Percentiles rank a stretch among this genome's conserved stretches.
phyloP scores from a whole-genome alignment of 345 rosid species.

The Eucalyptus cloeziana region DNA sequence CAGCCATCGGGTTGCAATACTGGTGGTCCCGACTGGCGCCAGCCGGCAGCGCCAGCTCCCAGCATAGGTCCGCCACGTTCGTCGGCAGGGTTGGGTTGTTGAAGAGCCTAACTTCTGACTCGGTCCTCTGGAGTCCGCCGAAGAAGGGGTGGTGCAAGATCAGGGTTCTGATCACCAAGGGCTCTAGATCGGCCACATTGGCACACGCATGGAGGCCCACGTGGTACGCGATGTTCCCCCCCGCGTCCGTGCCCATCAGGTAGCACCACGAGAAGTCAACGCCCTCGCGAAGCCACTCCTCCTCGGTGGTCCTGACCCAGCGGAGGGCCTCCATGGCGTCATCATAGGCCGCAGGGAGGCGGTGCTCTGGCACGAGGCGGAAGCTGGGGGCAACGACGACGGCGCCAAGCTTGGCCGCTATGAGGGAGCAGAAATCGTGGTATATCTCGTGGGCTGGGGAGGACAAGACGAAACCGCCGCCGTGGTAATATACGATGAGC shows the following conservation, averaged over 20 bases:
- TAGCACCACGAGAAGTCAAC: background rate
- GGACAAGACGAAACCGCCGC: constrained; percentile 8
- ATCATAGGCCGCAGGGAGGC: constrained; percentile 8
- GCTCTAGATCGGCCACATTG: background rate
- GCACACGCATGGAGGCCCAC: background rate
- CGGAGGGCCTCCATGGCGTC: constrained; percentile 5
- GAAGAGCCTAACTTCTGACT: constrained; percentile 4
- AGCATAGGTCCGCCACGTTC: constrained; percentile 7
- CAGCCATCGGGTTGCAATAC: constrained; percentile 16
- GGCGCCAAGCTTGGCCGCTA: constrained; percentile 5
- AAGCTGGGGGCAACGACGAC: constrained; percentile 9
- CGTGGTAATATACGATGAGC: constrained; percentile 18
- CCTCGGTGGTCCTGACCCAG: background rate
- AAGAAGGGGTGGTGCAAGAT: constrained; percentile 23
- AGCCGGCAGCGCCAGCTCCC: constrained; percentile 22
- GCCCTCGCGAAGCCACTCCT: background rate
- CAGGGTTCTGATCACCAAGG: constrained; percentile 3
- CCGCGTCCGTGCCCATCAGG: background rate
- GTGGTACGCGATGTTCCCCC: constrained; percentile 1
- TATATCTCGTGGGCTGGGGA: background rate
- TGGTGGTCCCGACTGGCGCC: constrained; percentile 24
- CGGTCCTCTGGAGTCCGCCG: constrained; percentile 11
- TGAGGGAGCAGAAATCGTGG: background rate
- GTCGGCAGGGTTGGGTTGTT: constrained; percentile 4
- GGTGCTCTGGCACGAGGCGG: constrained; percentile 14